Evolutionary conservation across 306 rosid genomes (phyloP), one percentile per base, ranked within the genome.

Genomic region (Lathyrus tuberosus): DNA sequence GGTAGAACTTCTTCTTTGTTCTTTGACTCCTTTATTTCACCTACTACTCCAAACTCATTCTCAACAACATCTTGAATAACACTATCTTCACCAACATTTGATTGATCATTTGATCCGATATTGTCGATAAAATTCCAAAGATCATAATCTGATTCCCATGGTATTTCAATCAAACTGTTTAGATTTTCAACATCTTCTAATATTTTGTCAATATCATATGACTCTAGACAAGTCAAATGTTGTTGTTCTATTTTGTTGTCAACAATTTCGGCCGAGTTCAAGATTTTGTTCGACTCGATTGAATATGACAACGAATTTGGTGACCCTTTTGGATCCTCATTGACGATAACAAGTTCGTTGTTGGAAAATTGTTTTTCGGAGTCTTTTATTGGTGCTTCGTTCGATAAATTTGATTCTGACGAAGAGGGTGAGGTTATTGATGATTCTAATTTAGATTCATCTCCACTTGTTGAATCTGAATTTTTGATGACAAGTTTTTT

Each of bases 61-160:
- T 86, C 91, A 48, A 14, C 77, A 26, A 14, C 75, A 38, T 38
- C 80, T 33, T 60, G 72, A 49, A 35, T 35, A 35, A 17, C 63
- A 57, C 12, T 3, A 54, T 63, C 84, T 47, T 51, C 43, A 18
- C n/a, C 82, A 4, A 79, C 68, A 62, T 72, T 80, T 47, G 82
- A 63, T 38, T 51, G 57, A 51, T 73, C 65, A 13, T 60, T 41
- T 7, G 81, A 10, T 26, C 35, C 79, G 20, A 82, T 44, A 67
- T 64, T 81, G 31, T 85, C 96, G 10, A 93, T 57, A 72, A 84
- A 47, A 75, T 80, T 66, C 98, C 97, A 94, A 74, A 94, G 85
- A 10, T 83, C 91, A 61, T 26, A n/a, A 65, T 87, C 95, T 18
- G 76, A 37, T 64, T 81, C 91, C 57, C 83, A 79, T 13, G 90